Evolutionary conservation across 73 alveolate species (phyloP), one percentile per base, ranked within the genome.

Genomic region (Uronychia binucleata): DNA sequence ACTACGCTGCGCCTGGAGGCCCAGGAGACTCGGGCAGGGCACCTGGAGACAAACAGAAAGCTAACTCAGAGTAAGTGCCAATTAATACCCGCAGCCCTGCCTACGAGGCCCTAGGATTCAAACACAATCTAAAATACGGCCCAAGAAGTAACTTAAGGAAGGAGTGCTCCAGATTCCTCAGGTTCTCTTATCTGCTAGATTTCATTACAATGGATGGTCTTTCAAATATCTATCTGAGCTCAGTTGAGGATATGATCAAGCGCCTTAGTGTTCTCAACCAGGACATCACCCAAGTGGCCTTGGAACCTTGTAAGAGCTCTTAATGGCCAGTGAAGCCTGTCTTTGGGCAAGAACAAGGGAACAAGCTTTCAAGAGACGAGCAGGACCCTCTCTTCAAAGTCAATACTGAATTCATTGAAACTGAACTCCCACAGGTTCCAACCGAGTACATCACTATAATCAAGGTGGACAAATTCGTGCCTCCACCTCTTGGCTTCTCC

Each of bases 181-280:
- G 97, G 26, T 93, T 93, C 84, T 93, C 97, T 11, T 93, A 93
- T 83, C 80, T 93, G 28, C 89, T 93, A 26, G 97, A 93, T 76
- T 93, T 93, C 84, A 30, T 93, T 27, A 95, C 97, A 1, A 81
- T 93, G 86, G 97, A 93, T 75, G 84, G 93, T 33, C 85, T 93
- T 28, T 76, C 96, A 77, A 93, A 93, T 67, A 91, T 93, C 59
- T 93, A 82, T 67, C 86, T 81, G 25, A 86, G 86, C 31, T 86
- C 94, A 32, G 95, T 93, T 26, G 58, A 86, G 46, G 94, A 93
- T 67, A 82, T 92, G 57, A 76, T 88, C 26, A 60, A 26, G 11
- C 86, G 85, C 28, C 33, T 82, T 33, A 26, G 57, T 35, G 25
- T 30, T 33, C 30, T 60, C 28, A 59, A 82, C 33, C 30, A 67